Base-by-base conservation (phyloP, 1,284 basidiomycete species). In the Vanrija sp. region DNA sequence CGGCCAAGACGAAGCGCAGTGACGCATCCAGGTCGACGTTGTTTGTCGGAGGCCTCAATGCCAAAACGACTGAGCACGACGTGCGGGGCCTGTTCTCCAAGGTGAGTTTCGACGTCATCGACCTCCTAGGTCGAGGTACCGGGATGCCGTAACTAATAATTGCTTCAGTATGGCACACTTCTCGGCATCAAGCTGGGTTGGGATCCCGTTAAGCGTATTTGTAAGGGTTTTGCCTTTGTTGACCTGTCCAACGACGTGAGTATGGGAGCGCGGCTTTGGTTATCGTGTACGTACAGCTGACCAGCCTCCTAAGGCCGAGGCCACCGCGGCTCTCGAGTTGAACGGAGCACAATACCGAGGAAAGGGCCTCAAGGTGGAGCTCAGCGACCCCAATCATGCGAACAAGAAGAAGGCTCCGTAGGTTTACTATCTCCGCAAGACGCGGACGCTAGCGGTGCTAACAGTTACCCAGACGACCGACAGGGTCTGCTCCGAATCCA, bases 161-260 rank as follows among this genome's bases (percentile, higher is more conserved):
- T 31, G 9, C 39, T 24, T 20, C 66, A 93, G 87, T 93, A 88
- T 68, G 93, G 93, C 1, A 67, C 78, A 0, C 77, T 98, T 51
- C 89, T 87, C 64, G 86, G 87, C 12, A 81, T 97, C 27, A 82
- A 93, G 49, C 79, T 98, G 65, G 83, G 84, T 0, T 77, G 82
- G 51, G 87, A 92, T 61, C 81, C 84, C 8, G 82, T 85, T 10
- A 71, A 65, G 45, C 86, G 86, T 0, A 79, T 83, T 37, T 81
- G 81, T 38, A 90, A 86, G 71, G 95, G 96, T 1, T 91, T 92
- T 69, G 95, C 91, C 0, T 98, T 98, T 65, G 81, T 98, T 19
- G 93, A 98, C 67, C 98, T 90, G 70, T 84, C 87, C 57, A 80
- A 84, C 27, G 85, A 87, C 78, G 91, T 89, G 60, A 50, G 81